Evolutionary conservation across 1,284 basidiomycete genomes (phyloP).

Genomic region (Entoloma clypeatum): DNA sequence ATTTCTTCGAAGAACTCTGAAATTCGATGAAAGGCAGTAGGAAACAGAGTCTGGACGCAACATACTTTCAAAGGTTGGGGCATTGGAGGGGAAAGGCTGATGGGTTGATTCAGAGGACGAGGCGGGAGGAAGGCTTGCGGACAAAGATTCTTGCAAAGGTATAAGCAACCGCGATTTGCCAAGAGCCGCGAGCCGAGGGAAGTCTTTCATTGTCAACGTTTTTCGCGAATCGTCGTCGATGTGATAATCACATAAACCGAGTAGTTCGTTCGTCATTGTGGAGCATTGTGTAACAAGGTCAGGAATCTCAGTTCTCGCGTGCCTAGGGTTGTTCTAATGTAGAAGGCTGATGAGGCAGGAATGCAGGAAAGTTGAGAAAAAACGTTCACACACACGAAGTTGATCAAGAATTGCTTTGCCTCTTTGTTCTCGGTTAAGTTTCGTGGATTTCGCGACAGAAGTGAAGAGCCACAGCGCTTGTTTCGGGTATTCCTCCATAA

Average conservation of each 20-base stretch:
- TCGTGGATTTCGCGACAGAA: conserved; percentile 85
- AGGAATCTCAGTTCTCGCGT: conserved; percentile 38
- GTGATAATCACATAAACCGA: conserved; percentile 61
- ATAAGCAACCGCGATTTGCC: conserved; percentile 75
- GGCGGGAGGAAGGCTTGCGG: conserved; percentile 79
- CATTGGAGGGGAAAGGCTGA: conserved; percentile 77
- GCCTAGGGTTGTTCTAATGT: conserved; percentile 37
- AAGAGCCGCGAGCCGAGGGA: conserved; percentile 56
- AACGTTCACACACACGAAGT: conserved; percentile 56
- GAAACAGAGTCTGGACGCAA: not conserved
- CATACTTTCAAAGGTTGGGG: conserved; percentile 77
- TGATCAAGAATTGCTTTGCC: conserved; percentile 64
- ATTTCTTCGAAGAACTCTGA: conserved; percentile 79
- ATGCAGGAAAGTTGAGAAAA: not conserved
- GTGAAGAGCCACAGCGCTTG: conserved; percentile 95
- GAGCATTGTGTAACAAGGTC: conserved; percentile 54
- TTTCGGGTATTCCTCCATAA: conserved; percentile 82
- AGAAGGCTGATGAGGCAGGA: not conserved
- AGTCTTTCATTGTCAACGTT: conserved; percentile 63
- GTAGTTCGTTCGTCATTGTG: conserved; percentile 64
- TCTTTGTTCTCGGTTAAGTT: conserved; percentile 56
- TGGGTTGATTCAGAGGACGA: conserved; percentile 64
- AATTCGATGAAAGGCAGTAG: not conserved
- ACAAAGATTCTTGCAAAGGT: conserved; percentile 92
- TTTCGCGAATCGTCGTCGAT: conserved; percentile 46